A percentile compares a stretch with the other conserved stretches of the same genome.
Conservation (phyloP, 257 asterid species). For the Nicotiana benthamiana region DNA sequence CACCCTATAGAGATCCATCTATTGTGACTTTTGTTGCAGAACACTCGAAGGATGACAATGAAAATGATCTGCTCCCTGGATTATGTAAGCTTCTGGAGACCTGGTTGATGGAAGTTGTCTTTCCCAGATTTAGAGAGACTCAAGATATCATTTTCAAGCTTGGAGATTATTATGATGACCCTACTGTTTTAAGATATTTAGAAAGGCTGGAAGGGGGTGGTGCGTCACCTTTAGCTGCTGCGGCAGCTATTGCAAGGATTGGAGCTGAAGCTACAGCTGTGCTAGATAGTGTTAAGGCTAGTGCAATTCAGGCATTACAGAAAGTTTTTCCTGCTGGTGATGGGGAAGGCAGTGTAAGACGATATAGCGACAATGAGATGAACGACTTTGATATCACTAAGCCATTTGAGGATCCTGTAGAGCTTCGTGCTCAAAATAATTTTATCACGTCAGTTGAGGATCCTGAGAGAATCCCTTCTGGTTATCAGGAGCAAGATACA, state of each 20-base stretch:
- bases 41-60: slow-evolving; percentile 69
- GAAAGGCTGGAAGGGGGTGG: slow-evolving; percentile 85
- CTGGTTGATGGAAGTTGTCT: slow-evolving; percentile 96
- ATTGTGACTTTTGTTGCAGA: slow-evolving; percentile 66
- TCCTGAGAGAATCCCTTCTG: slow-evolving; percentile 26
- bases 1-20: slow-evolving; percentile 81
- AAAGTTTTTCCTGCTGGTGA: slow-evolving; percentile 72
- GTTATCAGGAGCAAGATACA: slow-evolving; percentile 46
- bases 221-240: slow-evolving; percentile 92
- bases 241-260: slow-evolving; percentile 90
- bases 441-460: slow-evolving; percentile 16
- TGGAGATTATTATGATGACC: slow-evolving; percentile 95
- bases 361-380: slow-evolving; percentile 16
- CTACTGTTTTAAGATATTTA: slow-evolving; percentile 83
- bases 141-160: slow-evolving; percentile 61
- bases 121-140: slow-evolving; percentile 92
- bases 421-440: slow-evolving; percentile 27
- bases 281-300: slow-evolving; percentile 75
- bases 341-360: slow-evolving; percentile 38
- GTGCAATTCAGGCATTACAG: slow-evolving; percentile 79
- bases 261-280: slow-evolving; percentile 98
- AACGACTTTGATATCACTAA: background rate
- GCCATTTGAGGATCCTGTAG: slow-evolving; percentile 24
- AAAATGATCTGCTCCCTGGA: slow-evolving; percentile 85
- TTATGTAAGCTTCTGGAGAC: slow-evolving; percentile 89